Conservation (phyloP, 1,284 basidiomycete genomes). For the Marasmius tenuissimus region DNA sequence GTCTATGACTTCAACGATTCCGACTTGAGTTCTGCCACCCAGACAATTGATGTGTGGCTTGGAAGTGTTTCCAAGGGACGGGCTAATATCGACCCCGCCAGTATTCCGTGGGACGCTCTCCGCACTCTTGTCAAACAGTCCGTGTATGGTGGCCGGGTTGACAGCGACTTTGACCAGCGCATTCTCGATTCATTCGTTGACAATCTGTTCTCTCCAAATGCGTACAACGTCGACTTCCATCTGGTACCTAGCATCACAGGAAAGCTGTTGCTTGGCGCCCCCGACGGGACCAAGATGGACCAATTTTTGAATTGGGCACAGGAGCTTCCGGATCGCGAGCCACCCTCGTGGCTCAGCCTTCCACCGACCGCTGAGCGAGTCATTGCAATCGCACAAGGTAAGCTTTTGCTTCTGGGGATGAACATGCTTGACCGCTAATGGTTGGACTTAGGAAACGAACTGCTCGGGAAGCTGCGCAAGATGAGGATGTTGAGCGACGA, state of each 20-base stretch:
- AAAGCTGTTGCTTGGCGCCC: constrained; percentile 64
- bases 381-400: constrained; percentile 89
- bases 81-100: constrained; percentile 86
- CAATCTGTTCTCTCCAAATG: constrained; percentile 78
- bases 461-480: constrained; percentile 85
- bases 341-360: constrained; percentile 89
- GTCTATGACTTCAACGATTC: constrained; percentile 98
- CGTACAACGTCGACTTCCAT: constrained; percentile 91
- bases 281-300: constrained; percentile 89
- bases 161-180: constrained; percentile 92
- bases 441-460: constrained; percentile 64
- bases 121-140: constrained; percentile 91
- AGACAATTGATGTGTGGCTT: constrained; percentile 91
- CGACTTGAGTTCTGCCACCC: constrained; percentile 90
- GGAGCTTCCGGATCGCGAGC: constrained; percentile 85
- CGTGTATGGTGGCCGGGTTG: constrained; percentile 91
- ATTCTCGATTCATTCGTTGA: constrained; percentile 93
- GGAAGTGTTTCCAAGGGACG: constrained; percentile 78
- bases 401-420: constrained; percentile 16
- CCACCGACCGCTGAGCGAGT: constrained; percentile 89
- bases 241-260: constrained; percentile 72
- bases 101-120: constrained; percentile 92
- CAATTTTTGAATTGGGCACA: constrained; percentile 90
- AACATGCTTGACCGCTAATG: constrained; percentile 14
- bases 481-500: constrained; percentile 91